A percentile compares a stretch with the other conserved stretches of the same genome.
phyloP scores from a whole-genome alignment of 495 filamentous ascomycete genomes.

The Astrocystis sublimbata region DNA sequence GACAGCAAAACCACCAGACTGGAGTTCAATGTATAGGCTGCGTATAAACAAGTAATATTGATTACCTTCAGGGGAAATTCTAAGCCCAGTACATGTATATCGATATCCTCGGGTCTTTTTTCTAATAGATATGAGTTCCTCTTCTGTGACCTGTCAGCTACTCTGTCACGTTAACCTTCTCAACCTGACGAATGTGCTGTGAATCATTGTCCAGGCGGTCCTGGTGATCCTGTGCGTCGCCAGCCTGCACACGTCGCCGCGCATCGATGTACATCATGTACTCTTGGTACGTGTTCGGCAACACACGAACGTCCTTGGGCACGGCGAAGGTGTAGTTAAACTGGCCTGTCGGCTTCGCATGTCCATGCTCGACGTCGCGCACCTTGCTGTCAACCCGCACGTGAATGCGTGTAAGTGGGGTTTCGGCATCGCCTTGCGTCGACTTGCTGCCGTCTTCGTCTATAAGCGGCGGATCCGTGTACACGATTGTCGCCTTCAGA shows the following conservation, averaged over 20 bases:
- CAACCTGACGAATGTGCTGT: slow-evolving; percentile 2
- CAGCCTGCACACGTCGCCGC: slow-evolving; percentile 54
- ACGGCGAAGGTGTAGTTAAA: slow-evolving; percentile 88
- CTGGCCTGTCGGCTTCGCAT: slow-evolving; percentile 72
- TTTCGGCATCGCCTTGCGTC: slow-evolving; percentile 32
- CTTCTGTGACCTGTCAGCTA: slow-evolving; percentile 2
- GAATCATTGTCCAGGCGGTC: slow-evolving; percentile 16
- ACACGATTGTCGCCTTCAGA: slow-evolving; percentile 73
- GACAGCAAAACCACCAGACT: no score
- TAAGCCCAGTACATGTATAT: no score
- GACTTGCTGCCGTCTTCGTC: slow-evolving; percentile 39
- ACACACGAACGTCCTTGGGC: slow-evolving; percentile 67
- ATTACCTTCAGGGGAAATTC: no score
- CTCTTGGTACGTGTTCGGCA: slow-evolving; percentile 73
- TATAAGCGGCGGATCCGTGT: slow-evolving; percentile 67
- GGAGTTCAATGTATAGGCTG: no score
- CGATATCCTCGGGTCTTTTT: no score
- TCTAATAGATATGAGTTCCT: no score
- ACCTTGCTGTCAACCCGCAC: slow-evolving; percentile 77
- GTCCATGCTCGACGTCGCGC: slow-evolving; percentile 73
- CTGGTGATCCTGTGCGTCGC: slow-evolving; percentile 30
- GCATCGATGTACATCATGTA: slow-evolving; percentile 83
- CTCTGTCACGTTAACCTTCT: slow-evolving; percentile 29
- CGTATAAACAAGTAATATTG: no score
- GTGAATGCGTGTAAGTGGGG: slow-evolving; percentile 64